Evolutionary conservation across 2,329 filamentous ascomycete genomes (phyloP).

Genomic region (Anthostomella pinea): DNA sequence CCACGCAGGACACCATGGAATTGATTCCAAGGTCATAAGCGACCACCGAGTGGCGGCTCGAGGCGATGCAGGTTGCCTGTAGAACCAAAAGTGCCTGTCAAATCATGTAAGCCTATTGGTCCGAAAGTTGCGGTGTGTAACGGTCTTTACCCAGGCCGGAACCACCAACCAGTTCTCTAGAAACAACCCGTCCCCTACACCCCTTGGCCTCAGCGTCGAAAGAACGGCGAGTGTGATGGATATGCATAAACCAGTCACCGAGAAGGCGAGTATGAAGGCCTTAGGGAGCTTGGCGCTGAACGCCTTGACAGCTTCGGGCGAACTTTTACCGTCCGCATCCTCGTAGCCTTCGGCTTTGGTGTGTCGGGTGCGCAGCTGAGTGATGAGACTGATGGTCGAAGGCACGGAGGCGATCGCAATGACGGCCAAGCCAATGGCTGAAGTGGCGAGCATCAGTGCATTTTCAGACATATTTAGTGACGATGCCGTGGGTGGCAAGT

Average conservation of each 20-base stretch:
- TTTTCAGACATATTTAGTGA: conserved; percentile 19
- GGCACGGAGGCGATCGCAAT: conserved; percentile 25
- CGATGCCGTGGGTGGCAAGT: conserved; percentile 7
- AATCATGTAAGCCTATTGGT: conserved; percentile 18
- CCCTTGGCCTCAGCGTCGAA: conserved; percentile 37
- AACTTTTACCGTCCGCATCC: conserved; percentile 68
- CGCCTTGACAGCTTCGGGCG: conserved; percentile 56
- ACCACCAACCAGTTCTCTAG: conserved; percentile 60
- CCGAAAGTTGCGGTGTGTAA: conserved; percentile 7
- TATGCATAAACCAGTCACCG: conserved; percentile 49
- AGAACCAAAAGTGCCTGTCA: conserved; percentile 48
- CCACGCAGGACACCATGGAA: conserved; percentile 45
- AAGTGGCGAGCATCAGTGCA: conserved; percentile 19
- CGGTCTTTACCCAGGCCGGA: conserved; percentile 57
- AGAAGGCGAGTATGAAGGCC: conserved; percentile 50
- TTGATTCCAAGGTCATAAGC: conserved; percentile 54
- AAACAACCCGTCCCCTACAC: conserved; percentile 37
- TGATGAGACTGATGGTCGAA: conserved; percentile 17
- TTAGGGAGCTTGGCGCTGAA: conserved; percentile 63
- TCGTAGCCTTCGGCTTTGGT: conserved; percentile 52
- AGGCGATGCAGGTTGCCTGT: conserved; percentile 49
- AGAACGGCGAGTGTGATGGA: conserved; percentile 58
- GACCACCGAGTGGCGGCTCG: conserved; percentile 48
- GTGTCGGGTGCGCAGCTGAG: conserved; percentile 20
- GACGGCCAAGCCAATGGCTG: conserved; percentile 25